A percentile compares a stretch with the other conserved stretches of the same genome.
Conservation (phyloP, 768 basidiomycete genomes). For the Thelephora ganbajun region DNA sequence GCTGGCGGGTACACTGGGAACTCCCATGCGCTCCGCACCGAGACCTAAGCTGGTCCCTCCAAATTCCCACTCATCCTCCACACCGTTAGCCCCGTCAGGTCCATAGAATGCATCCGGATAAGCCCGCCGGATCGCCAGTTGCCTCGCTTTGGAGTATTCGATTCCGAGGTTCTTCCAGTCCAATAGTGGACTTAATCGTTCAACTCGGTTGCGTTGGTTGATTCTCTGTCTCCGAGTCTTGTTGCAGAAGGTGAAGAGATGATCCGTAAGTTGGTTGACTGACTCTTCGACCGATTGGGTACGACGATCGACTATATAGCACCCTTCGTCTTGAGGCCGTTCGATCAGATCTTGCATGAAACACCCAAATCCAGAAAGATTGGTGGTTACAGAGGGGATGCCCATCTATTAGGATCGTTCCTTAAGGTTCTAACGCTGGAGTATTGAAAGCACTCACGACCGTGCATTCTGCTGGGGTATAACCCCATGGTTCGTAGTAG, state of each 20-base stretch:
- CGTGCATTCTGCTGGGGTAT: conserved; percentile 98
- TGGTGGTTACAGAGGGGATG: conserved; percentile 93
- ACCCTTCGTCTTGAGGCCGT: conserved; percentile 84
- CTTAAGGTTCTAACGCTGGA: not conserved
- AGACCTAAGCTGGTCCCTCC: conserved; percentile 40
- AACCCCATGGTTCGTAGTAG: conserved; percentile 95
- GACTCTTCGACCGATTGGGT: conserved; percentile 85
- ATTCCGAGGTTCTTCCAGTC: conserved; percentile 99
- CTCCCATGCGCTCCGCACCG: conserved; percentile 37
- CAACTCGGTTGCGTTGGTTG: conserved; percentile 97
- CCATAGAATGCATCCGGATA: conserved; percentile 90
- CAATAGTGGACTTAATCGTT: conserved; percentile 80
- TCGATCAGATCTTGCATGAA: conserved; percentile 99
- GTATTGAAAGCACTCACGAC: conserved; percentile 42
- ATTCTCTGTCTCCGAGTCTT: conserved; percentile 94
- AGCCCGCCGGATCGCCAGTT: conserved; percentile 80
- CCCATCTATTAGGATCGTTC: conserved; percentile 56
- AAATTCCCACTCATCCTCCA: conserved; percentile 37
- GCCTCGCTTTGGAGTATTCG: conserved; percentile 92
- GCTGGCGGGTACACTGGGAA: conserved; percentile 75
- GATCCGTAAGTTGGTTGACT: conserved; percentile 65
- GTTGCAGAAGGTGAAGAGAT: conserved; percentile 60
- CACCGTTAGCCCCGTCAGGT: conserved; percentile 22
- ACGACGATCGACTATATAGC: conserved; percentile 92
- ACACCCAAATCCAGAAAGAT: conserved; percentile 94